Evolutionary conservation across 345 rosid species (phyloP).

Genomic region (Angophora floribunda): DNA sequence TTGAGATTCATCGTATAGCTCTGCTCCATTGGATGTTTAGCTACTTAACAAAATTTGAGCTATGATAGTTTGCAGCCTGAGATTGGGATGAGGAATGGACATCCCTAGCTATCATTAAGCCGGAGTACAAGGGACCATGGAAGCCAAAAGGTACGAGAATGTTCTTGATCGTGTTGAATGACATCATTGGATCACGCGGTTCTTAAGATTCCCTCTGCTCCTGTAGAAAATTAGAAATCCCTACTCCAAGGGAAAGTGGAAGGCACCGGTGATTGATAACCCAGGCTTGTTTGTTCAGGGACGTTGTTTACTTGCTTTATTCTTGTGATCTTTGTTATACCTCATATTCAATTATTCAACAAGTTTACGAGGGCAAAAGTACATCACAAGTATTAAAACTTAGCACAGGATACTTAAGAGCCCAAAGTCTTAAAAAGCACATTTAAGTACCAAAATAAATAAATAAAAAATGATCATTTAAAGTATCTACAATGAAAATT

Average conservation of each 20-base stretch:
- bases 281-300: background rate
- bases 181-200: background rate
- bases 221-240: background rate
- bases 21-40: background rate
- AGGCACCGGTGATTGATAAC: background rate
- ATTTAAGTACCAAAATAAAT: too few relatives aligned
- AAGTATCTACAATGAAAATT: too few relatives aligned
- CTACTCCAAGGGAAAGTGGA: background rate
- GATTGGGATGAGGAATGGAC: background rate
- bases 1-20: background rate
- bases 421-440: too few relatives aligned
- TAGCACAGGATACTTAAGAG: too few relatives aligned
- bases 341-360: background rate
- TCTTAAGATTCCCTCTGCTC: background rate
- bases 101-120: accelerated
- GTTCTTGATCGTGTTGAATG: background rate
- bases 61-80: background rate
- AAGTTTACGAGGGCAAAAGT: too few relatives aligned
- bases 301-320: background rate
- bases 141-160: background rate
- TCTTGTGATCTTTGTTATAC: background rate
- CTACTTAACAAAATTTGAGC: background rate
- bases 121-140: background rate
- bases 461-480: too few relatives aligned
- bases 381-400: too few relatives aligned